Evolutionary conservation across 495 filamentous ascomycete species (phyloP).

Genomic region (Penicillium pancosmium): DNA sequence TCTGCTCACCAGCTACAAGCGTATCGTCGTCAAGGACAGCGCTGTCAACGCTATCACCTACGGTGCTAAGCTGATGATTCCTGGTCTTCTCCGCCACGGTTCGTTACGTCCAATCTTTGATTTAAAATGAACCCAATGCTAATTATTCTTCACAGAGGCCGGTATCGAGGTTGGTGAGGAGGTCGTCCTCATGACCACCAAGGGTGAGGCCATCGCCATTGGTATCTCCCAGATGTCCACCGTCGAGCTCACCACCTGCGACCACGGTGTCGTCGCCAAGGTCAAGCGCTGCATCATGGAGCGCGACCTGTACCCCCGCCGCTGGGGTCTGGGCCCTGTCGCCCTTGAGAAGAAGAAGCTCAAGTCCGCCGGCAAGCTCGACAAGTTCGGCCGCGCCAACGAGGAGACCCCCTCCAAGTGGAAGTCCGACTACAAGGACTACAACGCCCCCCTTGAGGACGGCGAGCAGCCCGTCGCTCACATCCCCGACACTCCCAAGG

Average conservation of each 20-base stretch:
- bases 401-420: slow-evolving; percentile 90
- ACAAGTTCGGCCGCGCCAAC: slow-evolving; percentile 93
- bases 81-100: slow-evolving; percentile 89
- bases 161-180: slow-evolving; percentile 89
- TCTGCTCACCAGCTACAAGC: slow-evolving; percentile 87
- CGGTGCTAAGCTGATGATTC: slow-evolving; percentile 97
- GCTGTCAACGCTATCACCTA: slow-evolving; percentile 96
- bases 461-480: slow-evolving; percentile 45
- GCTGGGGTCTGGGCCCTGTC: slow-evolving; percentile 92
- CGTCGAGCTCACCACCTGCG: slow-evolving; percentile 85
- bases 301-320: slow-evolving; percentile 89
- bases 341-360: slow-evolving; percentile 98
- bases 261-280: slow-evolving; percentile 96
- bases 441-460: slow-evolving; percentile 56
- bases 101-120: slow-evolving; percentile 24
- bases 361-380: slow-evolving; percentile 94
- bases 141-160: slow-evolving; percentile 56
- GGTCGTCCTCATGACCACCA: slow-evolving; percentile 96
- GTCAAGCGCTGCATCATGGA: slow-evolving; percentile 99
- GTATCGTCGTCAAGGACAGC: slow-evolving; percentile 96
- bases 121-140: slow-evolving; percentile 13
- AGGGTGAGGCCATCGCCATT: slow-evolving; percentile 96
- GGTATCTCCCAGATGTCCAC: slow-evolving; percentile 96
- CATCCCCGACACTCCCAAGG: slow-evolving; percentile 38
- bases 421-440: slow-evolving; percentile 89